A percentile compares a stretch with the other conserved stretches of the same genome.
phyloP scores from a whole-genome alignment of 2,329 filamentous ascomycete genomes.

The Echinosphaeria canescens region DNA sequence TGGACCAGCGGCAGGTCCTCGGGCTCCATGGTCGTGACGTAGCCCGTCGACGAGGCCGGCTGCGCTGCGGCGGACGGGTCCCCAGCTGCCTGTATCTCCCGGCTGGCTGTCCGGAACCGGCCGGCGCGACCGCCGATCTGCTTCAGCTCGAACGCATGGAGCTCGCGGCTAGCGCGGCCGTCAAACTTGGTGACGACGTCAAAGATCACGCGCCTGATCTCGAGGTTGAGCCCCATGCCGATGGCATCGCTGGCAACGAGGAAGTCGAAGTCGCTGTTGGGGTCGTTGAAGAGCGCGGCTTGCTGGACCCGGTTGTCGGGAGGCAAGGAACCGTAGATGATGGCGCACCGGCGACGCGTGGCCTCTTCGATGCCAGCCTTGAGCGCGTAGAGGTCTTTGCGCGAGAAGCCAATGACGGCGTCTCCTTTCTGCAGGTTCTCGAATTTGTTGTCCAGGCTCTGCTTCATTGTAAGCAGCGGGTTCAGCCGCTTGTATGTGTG shows the following conservation, averaged over 20 bases:
- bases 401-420: constrained; percentile 71
- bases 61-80: not conserved
- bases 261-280: constrained; percentile 86
- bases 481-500: constrained; percentile 73
- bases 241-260: constrained; percentile 73
- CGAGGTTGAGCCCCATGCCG: constrained; percentile 91
- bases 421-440: constrained; percentile 65
- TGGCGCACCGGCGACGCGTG: constrained; percentile 66
- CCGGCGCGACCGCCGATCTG: constrained; percentile 91
- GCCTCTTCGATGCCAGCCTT: constrained; percentile 54
- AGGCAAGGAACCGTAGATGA: constrained; percentile 81
- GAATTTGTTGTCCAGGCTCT: constrained; percentile 42
- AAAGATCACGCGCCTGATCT: constrained; percentile 79
- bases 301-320: constrained; percentile 87
- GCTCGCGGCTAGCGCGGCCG: constrained; percentile 27
- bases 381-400: constrained; percentile 59
- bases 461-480: constrained; percentile 42
- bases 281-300: constrained; percentile 84
- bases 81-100: constrained; percentile 16
- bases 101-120: constrained; percentile 53
- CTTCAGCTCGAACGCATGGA: constrained; percentile 64
- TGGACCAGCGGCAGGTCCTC: constrained; percentile 43
- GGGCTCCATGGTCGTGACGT: constrained; percentile 58
- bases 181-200: constrained; percentile 57
- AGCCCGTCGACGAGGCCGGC: constrained; percentile 23